These are phyloP conservation scores for Colletotrichum costaricense DNA, from an alignment of 2,329 filamentous ascomycete genomes.

Conservation along the genomic window DNA sequence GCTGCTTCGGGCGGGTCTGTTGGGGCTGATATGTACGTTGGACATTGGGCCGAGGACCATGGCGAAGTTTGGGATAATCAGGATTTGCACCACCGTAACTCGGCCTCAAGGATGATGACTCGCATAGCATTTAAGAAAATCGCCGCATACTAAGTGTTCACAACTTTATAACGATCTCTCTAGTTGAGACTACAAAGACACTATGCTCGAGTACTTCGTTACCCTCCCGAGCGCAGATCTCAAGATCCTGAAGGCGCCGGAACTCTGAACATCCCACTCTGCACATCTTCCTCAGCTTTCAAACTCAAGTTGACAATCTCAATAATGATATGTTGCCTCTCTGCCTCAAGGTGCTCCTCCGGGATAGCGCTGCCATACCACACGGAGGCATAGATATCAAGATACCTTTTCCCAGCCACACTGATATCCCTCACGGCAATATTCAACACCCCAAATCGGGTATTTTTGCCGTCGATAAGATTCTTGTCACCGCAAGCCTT, in stretches of 20 bases:
- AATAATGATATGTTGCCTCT: conserved; percentile 40
- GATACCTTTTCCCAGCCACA: conserved; percentile 6
- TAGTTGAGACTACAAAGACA: too few species aligned
- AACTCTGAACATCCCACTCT: conserved; percentile 12
- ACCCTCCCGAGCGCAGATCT: too few species aligned
- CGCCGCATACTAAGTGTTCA: too few species aligned
- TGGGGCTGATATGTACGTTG: too few species aligned
- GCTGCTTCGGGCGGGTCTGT: too few species aligned
- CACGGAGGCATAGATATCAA: conserved; percentile 39
- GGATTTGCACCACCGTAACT: too few species aligned
- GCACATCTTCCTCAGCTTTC: conserved; percentile 36
- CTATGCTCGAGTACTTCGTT: fast-evolving
- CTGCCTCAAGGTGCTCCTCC: conserved; percentile 39
- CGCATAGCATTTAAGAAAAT: too few species aligned
- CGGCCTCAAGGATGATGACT: too few species aligned
- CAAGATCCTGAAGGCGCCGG: conserved; percentile 7
- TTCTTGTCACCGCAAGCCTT: conserved; percentile 42
- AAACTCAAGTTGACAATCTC: conserved; percentile 39
- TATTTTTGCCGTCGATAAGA: conserved; percentile 31
- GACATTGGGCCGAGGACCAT: too few species aligned
- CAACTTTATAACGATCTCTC: too few species aligned
- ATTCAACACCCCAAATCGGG: conserved; percentile 39
- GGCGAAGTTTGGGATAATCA: too few species aligned
- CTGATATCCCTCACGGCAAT: conserved; percentile 38
- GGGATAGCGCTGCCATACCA: conserved; percentile 39